Conservation (phyloP, 2,329 filamentous ascomycete species). For the Pseudogymnoascus sp. region DNA sequence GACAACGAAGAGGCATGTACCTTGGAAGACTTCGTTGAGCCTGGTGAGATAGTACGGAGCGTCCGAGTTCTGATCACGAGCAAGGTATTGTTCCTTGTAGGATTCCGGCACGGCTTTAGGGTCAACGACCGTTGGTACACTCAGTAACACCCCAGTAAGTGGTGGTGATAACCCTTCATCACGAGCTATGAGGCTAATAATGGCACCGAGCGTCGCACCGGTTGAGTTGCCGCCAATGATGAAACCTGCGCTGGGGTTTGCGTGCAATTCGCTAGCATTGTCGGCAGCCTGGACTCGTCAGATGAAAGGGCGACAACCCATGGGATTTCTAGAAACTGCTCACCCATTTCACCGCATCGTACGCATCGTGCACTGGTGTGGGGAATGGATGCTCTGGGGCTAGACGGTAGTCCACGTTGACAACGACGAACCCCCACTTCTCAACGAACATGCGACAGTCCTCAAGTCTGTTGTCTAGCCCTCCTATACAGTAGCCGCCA, state of each 20-base stretch:
- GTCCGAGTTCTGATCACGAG: neutral
- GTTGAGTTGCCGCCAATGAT: conserved; percentile 41
- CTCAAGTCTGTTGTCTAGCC: conserved; percentile 25
- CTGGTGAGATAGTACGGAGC: neutral
- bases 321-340: neutral
- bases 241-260: conserved; percentile 37
- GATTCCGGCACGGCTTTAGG: neutral
- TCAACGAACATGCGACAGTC: conserved; percentile 26
- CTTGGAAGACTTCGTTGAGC: neutral
- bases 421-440: conserved; percentile 30
- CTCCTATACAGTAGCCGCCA: conserved; percentile 27
- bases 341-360: conserved; percentile 38
- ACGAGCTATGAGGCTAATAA: conserved; percentile 32
- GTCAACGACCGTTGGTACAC: neutral
- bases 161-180: conserved; percentile 34
- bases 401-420: conserved; percentile 36
- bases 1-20: neutral
- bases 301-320: neutral
- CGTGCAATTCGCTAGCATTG: conserved; percentile 14
- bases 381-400: conserved; percentile 41
- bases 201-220: conserved; percentile 33
- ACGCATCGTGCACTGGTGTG: conserved; percentile 36
- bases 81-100: neutral
- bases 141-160: conserved; percentile 33
- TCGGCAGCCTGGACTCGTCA: neutral